Evolutionary conservation across 2,329 filamentous ascomycete genomes (phyloP).

Genomic region (Cercospora canescens): DNA sequence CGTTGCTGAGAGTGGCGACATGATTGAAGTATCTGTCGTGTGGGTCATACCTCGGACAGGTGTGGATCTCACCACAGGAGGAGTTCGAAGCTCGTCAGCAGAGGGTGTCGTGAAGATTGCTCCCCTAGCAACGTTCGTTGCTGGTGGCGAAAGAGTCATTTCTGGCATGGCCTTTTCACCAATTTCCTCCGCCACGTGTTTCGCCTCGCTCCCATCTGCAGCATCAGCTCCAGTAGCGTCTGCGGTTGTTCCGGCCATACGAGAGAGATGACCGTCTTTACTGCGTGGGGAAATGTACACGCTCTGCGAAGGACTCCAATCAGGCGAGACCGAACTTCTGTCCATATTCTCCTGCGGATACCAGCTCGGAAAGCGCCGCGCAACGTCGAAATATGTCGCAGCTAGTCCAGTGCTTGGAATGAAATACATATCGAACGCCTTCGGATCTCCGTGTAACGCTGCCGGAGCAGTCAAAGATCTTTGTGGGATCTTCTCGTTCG

Average conservation of each 20-base stretch:
- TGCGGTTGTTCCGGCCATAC: too few species aligned
- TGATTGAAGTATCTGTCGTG: conserved; percentile 23
- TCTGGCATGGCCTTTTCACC: not conserved
- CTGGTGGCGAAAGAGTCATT: not conserved
- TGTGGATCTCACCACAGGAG: conserved; percentile 2
- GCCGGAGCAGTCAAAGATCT: conserved; percentile 34
- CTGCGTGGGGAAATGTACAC: conserved; percentile 17
- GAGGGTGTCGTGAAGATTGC: conserved; percentile 31
- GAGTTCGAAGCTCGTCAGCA: conserved; percentile 26
- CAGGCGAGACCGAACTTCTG: conserved; percentile 5
- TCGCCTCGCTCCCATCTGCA: not conserved
- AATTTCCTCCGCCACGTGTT: not conserved
- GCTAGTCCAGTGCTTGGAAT: conserved; percentile 36
- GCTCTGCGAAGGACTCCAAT: conserved; percentile 31
- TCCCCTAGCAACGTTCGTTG: not conserved
- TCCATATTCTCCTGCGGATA: not conserved
- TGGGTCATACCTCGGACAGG: conserved; percentile 17
- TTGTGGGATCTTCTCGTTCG: conserved; percentile 13
- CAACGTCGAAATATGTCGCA: conserved; percentile 34
- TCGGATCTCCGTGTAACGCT: conserved; percentile 20
- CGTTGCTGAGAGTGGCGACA: conserved; percentile 33
- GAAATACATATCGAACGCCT: conserved; percentile 34
- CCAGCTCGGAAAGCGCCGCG: conserved; percentile 24
- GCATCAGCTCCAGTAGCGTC: not conserved
- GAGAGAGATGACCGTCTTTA: not conserved